Evolutionary conservation across 2,329 filamentous ascomycete species (phyloP).

Genomic region (Neodidymelliopsis sp.): DNA sequence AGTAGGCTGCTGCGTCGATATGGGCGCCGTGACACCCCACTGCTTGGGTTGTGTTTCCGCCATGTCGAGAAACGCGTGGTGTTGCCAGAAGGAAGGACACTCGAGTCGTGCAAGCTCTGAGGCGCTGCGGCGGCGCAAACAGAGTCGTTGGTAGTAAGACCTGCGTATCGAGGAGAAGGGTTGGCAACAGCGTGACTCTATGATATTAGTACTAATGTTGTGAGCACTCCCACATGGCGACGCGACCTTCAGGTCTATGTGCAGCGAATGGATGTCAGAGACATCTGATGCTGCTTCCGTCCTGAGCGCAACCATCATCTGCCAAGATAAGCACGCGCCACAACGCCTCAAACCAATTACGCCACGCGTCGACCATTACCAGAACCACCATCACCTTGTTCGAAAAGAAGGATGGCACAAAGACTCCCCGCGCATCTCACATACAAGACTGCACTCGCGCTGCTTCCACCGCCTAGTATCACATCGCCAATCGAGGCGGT

Average conservation of each 20-base stretch:
- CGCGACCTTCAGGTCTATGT: constrained; percentile 27
- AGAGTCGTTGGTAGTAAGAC: constrained; percentile 16
- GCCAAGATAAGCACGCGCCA: constrained; percentile 29
- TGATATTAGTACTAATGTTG: constrained; percentile 13
- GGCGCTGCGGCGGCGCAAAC: constrained; percentile 30
- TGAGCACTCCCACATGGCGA: constrained; percentile 44
- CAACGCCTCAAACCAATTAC: constrained; percentile 13
- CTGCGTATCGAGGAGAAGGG: background rate
- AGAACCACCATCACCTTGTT: background rate
- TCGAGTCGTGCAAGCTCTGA: constrained; percentile 24
- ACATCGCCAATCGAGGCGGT: constrained; percentile 35
- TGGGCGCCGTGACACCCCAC: constrained; percentile 83
- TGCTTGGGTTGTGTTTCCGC: constrained; percentile 41
- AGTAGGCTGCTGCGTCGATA: constrained; percentile 79
- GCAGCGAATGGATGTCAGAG: constrained; percentile 29
- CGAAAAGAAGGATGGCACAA: constrained; percentile 14
- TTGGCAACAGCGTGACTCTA: constrained; percentile 9
- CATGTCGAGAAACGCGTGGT: constrained; percentile 32
- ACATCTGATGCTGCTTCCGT: constrained; percentile 10
- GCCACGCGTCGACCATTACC: constrained; percentile 3
- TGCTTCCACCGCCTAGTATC: constrained; percentile 34
- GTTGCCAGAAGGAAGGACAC: constrained; percentile 14
- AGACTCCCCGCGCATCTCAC: constrained; percentile 34
- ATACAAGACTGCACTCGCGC: constrained; percentile 35
- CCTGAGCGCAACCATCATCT: constrained; percentile 16